These are phyloP conservation scores for Orbilia blumenaviensis DNA, from an alignment of 2,329 filamentous ascomycete genomes.

Conservation along the genomic window DNA sequence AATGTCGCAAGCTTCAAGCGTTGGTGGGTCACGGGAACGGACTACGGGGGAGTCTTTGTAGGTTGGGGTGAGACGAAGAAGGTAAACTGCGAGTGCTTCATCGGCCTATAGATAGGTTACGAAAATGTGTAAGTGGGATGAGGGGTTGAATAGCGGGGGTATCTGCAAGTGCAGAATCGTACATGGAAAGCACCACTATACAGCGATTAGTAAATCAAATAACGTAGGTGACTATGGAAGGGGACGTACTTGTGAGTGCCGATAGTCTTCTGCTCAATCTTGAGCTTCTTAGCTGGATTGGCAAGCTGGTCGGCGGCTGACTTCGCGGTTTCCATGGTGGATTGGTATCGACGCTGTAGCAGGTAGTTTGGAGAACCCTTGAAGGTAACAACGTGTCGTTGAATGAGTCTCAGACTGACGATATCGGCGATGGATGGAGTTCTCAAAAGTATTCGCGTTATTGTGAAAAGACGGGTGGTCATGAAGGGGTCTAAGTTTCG, in stretches of 20 bases:
- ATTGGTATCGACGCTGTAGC: not conserved
- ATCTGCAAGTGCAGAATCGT: not conserved
- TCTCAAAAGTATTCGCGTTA: not conserved
- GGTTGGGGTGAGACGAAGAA: slow-evolving; percentile 85
- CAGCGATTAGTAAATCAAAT: slow-evolving; percentile 14
- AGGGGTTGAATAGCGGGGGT: not conserved
- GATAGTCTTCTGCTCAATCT: slow-evolving; percentile 74
- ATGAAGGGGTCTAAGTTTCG: not conserved
- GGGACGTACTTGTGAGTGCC: slow-evolving; percentile 84
- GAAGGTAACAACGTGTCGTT: not conserved
- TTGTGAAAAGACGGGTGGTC: slow-evolving; percentile 5
- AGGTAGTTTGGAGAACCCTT: not conserved
- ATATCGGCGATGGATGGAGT: not conserved
- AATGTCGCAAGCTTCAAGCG: slow-evolving; percentile 84
- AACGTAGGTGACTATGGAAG: slow-evolving; percentile 14
- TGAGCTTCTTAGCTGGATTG: slow-evolving; percentile 76
- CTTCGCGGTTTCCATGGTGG: slow-evolving; percentile 42
- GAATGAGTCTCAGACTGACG: not conserved
- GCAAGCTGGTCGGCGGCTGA: slow-evolving; percentile 26
- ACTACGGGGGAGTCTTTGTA: slow-evolving; percentile 79
- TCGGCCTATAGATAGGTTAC: slow-evolving; percentile 74
- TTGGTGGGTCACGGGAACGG: slow-evolving; percentile 83
- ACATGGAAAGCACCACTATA: slow-evolving; percentile 78
- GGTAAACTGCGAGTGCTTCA: slow-evolving; percentile 94
- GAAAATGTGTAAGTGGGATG: no score